Conservation (phyloP, 148 eudicot genomes). For the Chenopodium suecicum region DNA sequence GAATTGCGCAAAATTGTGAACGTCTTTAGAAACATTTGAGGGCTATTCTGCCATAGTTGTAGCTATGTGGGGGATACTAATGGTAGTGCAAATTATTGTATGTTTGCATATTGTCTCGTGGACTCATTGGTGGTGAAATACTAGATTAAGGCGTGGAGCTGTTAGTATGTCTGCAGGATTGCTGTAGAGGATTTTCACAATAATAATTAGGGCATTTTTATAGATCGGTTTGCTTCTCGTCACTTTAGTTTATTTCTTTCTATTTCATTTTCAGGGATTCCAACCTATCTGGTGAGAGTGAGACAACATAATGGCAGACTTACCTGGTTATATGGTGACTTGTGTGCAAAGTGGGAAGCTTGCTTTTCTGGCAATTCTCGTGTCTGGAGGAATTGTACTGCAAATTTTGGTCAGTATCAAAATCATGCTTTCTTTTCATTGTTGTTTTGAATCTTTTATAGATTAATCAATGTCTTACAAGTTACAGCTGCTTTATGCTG, state of each 20-base stretch:
- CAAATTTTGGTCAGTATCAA: constrained; percentile 66
- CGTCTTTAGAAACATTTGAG: background rate
- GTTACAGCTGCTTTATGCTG: constrained; percentile 13
- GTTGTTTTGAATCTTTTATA: background rate
- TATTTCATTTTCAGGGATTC: constrained; percentile 6
- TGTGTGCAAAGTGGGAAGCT: constrained; percentile 84
- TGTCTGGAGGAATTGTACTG: constrained; percentile 66
- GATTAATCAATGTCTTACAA: background rate
- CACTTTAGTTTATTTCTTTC: background rate
- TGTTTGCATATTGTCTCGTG: background rate
- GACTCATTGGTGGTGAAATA: background rate
- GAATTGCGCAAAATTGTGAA: background rate
- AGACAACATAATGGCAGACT: constrained; percentile 57
- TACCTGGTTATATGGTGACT: constrained; percentile 57
- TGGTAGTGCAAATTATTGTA: background rate
- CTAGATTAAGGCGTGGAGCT: background rate
- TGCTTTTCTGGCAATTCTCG: constrained; percentile 73
- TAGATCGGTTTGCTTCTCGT: background rate
- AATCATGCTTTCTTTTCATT: constrained; percentile 1
- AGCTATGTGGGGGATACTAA: background rate
- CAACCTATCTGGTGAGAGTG: constrained; percentile 35
- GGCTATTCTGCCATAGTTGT: background rate
- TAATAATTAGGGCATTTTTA: background rate
- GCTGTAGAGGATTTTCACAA: too few relatives aligned
- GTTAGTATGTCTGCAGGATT: background rate